Evolutionary conservation across 2,329 filamentous ascomycete genomes (phyloP).

Genomic region (Nannizziopsis arthrosporioides): DNA sequence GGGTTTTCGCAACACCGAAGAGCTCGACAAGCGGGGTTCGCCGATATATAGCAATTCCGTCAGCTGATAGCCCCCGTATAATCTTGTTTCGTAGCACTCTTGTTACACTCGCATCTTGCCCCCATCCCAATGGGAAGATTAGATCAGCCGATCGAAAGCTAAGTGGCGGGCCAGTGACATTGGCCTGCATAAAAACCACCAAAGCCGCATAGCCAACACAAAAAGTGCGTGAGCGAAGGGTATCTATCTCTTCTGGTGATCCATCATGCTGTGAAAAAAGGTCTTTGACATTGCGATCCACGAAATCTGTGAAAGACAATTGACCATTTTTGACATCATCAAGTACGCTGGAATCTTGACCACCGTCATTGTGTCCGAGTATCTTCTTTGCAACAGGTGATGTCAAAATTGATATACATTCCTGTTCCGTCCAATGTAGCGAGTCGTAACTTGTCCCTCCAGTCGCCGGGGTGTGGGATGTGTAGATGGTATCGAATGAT

Average conservation of each 20-base stretch:
- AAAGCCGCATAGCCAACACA: constrained; percentile 57
- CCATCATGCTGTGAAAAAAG: constrained; percentile 9
- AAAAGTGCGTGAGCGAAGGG: constrained; percentile 32
- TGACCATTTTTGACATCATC: background rate
- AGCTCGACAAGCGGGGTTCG: constrained; percentile 76
- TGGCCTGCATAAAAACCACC: constrained; percentile 71
- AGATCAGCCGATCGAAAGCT: constrained; percentile 42
- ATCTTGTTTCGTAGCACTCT: constrained; percentile 36
- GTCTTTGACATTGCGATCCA: constrained; percentile 26
- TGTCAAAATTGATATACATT: constrained; percentile 25
- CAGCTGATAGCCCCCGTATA: background rate
- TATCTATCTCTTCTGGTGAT: constrained; percentile 12
- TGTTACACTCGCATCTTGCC: constrained; percentile 2
- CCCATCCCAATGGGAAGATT: constrained; percentile 37
- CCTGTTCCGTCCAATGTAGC: constrained; percentile 25
- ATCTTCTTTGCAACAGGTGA: constrained; percentile 30
- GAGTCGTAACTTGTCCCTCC: constrained; percentile 23
- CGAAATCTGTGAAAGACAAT: constrained; percentile 26
- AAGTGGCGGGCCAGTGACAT: constrained; percentile 78
- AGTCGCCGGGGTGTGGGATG: constrained; percentile 15
- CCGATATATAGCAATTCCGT: constrained; percentile 37
- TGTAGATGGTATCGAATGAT: constrained; percentile 27
- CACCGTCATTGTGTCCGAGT: constrained; percentile 26
- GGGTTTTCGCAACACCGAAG: constrained; percentile 59
- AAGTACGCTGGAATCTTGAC: constrained; percentile 4